These are phyloP conservation scores for Ailanthus altissimus DNA, from an alignment of 345 rosid genomes.

Conservation along the genomic window DNA sequence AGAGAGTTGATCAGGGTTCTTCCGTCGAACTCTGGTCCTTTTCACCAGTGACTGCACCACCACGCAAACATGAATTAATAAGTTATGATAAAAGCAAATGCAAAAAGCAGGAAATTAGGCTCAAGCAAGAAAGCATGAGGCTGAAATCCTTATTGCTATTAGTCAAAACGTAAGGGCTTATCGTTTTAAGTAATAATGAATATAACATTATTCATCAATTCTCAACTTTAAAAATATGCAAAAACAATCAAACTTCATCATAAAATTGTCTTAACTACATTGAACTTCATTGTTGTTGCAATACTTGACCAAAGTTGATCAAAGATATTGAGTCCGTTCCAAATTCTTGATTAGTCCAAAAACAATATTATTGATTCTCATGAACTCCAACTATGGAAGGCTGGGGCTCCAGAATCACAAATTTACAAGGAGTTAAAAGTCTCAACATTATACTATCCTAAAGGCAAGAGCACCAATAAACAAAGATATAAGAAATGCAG, in stretches of 20 bases:
- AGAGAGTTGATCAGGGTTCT: constrained; percentile 49
- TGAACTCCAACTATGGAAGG: background rate
- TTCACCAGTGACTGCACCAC: constrained; percentile 51
- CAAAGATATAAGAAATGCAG: background rate
- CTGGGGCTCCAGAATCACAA: background rate
- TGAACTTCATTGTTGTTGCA: background rate
- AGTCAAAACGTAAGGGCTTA: background rate
- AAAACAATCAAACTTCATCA: background rate
- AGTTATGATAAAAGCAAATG: constrained; percentile 3
- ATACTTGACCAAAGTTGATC: background rate
- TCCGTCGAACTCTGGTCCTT: constrained; percentile 34
- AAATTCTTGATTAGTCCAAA: background rate
- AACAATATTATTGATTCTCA: background rate
- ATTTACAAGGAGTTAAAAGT: background rate
- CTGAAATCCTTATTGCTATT: background rate
- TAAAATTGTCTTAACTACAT: background rate
- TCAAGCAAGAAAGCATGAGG: background rate
- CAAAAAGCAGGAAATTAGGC: constrained; percentile 6
- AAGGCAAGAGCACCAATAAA: background rate
- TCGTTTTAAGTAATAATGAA: background rate
- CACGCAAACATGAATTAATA: constrained; percentile 21
- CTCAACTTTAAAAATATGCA: background rate
- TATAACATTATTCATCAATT: background rate
- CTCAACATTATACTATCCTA: background rate
- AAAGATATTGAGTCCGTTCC: background rate